Conservation (phyloP, 1,284 basidiomycete genomes). For the Stygiomarasmius scandens region DNA sequence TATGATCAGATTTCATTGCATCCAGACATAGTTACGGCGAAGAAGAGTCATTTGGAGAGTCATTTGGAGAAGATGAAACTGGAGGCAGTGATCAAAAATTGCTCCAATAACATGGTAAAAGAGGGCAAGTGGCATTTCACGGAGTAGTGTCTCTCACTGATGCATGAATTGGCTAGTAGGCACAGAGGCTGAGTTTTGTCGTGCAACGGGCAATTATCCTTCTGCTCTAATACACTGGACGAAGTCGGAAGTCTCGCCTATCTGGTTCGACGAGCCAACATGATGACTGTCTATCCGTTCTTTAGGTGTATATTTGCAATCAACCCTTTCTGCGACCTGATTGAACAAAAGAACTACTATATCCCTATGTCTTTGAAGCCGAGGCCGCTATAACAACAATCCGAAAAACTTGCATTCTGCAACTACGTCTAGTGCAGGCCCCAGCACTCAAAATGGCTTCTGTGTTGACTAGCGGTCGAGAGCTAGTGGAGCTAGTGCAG, state of each 20-base stretch:
- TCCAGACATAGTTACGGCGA: conserved; percentile 39
- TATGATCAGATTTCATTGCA: conserved; percentile 56
- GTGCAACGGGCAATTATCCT: conserved; percentile 67
- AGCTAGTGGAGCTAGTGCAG: conserved; percentile 65
- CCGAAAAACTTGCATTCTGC: conserved; percentile 19
- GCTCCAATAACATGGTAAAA: conserved; percentile 90
- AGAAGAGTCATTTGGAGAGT: too few relatives aligned
- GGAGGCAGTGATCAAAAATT: conserved; percentile 88
- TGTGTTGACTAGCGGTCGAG: conserved; percentile 44
- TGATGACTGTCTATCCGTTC: conserved; percentile 81
- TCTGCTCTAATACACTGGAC: conserved; percentile 77
- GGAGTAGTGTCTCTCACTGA: conserved; percentile 2
- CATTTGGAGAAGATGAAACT: conserved; percentile 70
- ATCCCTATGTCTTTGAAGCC: conserved; percentile 90
- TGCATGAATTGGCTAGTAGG: conserved; percentile 36
- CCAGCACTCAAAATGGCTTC: conserved; percentile 45
- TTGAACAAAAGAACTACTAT: conserved; percentile 83
- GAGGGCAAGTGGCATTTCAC: conserved; percentile 78
- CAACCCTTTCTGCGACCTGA: conserved; percentile 36
- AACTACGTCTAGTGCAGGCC: conserved; percentile 25
- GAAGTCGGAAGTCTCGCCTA: conserved; percentile 84
- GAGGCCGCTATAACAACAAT: conserved; percentile 59
- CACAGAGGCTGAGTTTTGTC: conserved; percentile 77
- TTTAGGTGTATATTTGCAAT: conserved; percentile 58
- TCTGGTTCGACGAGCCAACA: conserved; percentile 85